Conservation (phyloP, 2,329 filamentous ascomycete genomes). For the Cladophialophora yegresii region DNA sequence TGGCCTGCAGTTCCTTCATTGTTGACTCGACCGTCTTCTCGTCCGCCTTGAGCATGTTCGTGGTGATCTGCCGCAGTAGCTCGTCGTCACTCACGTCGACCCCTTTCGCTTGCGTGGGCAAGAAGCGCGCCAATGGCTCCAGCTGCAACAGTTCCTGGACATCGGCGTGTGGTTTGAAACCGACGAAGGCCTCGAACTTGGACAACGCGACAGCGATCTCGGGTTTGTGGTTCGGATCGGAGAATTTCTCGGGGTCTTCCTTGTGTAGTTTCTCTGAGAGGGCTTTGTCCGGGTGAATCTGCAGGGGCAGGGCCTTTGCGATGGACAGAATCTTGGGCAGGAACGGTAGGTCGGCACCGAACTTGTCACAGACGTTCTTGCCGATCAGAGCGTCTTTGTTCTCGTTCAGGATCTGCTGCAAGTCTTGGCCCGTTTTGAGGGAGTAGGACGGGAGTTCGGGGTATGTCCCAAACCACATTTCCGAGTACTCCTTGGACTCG, state of each 20-base stretch:
- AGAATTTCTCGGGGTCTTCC: constrained; percentile 65
- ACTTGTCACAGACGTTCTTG: constrained; percentile 60
- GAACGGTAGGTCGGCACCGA: constrained; percentile 68
- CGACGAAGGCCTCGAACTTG: constrained; percentile 74
- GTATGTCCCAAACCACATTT: constrained; percentile 79
- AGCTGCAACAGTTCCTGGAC: constrained; percentile 62
- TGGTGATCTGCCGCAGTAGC: constrained; percentile 59
- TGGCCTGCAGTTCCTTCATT: constrained; percentile 54
- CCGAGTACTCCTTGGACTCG: constrained; percentile 64
- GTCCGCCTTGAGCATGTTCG: constrained; percentile 57
- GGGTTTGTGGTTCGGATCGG: constrained; percentile 75
- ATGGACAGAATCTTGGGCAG: constrained; percentile 77
- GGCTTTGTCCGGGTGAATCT: constrained; percentile 72
- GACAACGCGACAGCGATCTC: constrained; percentile 73
- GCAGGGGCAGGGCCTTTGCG: constrained; percentile 71
- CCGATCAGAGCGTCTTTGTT: constrained; percentile 66
- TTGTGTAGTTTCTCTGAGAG: constrained; percentile 66
- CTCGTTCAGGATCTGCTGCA: constrained; percentile 65
- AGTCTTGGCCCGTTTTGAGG: constrained; percentile 61
- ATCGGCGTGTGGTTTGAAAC: constrained; percentile 67
- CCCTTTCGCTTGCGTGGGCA: constrained; percentile 47
- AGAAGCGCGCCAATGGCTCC: constrained; percentile 56
- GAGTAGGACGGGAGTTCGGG: constrained; percentile 68
- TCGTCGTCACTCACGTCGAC: constrained; percentile 56
- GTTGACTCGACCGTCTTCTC: constrained; percentile 56